These are phyloP conservation scores for Metschnikowia dekortorum DNA, from an alignment of 805 yeast species.

Conservation along the genomic window DNA sequence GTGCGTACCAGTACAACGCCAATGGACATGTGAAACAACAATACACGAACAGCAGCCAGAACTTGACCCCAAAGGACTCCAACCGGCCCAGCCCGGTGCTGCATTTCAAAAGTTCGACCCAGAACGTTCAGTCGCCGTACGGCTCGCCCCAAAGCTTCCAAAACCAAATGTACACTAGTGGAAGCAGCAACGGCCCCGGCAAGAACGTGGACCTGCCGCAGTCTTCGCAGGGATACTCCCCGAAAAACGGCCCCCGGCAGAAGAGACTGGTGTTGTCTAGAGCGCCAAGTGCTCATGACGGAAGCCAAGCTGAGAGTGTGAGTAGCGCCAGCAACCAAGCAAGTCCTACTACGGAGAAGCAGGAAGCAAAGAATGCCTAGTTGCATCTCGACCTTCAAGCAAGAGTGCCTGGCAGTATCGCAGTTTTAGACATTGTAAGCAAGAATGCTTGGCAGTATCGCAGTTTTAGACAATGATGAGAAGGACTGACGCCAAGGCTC, in stretches of 20 bases:
- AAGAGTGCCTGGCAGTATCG: too few relatives aligned
- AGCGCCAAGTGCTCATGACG: not conserved
- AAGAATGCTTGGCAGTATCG: too few relatives aligned
- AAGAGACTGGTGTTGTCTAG: constrained; percentile 11
- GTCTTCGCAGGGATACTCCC: constrained; percentile 28
- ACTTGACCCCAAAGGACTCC: constrained; percentile 3
- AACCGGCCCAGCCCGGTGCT: constrained; percentile 8
- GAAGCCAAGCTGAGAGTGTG: not conserved
- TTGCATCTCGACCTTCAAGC: too few relatives aligned
- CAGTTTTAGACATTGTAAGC: too few relatives aligned
- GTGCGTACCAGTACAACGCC: constrained; percentile 1
- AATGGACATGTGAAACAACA: constrained; percentile 3
- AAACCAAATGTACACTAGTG: constrained; percentile 6
- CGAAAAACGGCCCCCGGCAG: constrained; percentile 25
- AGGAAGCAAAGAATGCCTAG: not conserved
- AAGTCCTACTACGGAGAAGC: constrained; percentile 1
- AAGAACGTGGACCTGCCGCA: constrained; percentile 23
- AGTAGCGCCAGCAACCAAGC: constrained; percentile 1
- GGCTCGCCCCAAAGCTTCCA: constrained; percentile 13
- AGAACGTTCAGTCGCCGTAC: constrained; percentile 11
- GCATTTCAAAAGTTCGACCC: constrained; percentile 2
- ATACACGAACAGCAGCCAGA: not conserved
- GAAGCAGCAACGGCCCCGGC: constrained; percentile 17
- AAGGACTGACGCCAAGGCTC: too few relatives aligned
- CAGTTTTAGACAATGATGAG: too few relatives aligned